phyloP scores from a whole-genome alignment of 306 rosid genomes.

The Phaseolus lunatus region DNA sequence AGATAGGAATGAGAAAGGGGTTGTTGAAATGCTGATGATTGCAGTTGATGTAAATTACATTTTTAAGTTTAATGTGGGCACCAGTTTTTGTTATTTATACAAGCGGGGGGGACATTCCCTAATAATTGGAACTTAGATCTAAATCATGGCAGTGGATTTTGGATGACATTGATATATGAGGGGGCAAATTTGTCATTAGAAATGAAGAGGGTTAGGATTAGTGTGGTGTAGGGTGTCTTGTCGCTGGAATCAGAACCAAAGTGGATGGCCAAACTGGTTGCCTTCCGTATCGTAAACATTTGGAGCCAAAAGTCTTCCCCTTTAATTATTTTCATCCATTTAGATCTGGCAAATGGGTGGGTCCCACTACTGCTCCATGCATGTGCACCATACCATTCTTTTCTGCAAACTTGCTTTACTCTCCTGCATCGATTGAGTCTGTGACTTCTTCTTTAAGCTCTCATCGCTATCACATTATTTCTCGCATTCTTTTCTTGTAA shows the following conservation, averaged over 20 bases:
- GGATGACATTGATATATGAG: neutral
- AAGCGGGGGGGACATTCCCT: constrained; percentile 52
- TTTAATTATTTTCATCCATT: constrained; percentile 45
- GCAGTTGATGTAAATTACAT: constrained; percentile 51
- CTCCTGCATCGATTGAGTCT: constrained; percentile 47
- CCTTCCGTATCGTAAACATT: constrained; percentile 37
- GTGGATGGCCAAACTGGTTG: constrained; percentile 22
- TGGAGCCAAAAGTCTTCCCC: constrained; percentile 43
- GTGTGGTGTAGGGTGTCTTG: constrained; percentile 42
- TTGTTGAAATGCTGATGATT: constrained; percentile 44
- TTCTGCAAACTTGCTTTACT: constrained; percentile 43
- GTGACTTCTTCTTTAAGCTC: constrained; percentile 53
- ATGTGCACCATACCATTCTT: constrained; percentile 68
- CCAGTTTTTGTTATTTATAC: constrained; percentile 23
- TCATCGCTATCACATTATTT: constrained; percentile 46
- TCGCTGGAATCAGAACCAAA: constrained; percentile 45
- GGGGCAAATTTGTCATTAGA: constrained; percentile 45
- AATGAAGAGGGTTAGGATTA: neutral
- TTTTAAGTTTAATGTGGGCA: constrained; percentile 52
- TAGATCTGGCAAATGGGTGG: constrained; percentile 56
- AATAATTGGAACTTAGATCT: constrained; percentile 38
- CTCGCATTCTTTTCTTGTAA: constrained; percentile 41
- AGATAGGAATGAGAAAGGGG: constrained; percentile 40
- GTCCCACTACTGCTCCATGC: constrained; percentile 65
- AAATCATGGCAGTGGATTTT: constrained; percentile 30